Evolutionary conservation across 1,284 basidiomycete species (phyloP).

Genomic region (Cryptococcus sp.): DNA sequence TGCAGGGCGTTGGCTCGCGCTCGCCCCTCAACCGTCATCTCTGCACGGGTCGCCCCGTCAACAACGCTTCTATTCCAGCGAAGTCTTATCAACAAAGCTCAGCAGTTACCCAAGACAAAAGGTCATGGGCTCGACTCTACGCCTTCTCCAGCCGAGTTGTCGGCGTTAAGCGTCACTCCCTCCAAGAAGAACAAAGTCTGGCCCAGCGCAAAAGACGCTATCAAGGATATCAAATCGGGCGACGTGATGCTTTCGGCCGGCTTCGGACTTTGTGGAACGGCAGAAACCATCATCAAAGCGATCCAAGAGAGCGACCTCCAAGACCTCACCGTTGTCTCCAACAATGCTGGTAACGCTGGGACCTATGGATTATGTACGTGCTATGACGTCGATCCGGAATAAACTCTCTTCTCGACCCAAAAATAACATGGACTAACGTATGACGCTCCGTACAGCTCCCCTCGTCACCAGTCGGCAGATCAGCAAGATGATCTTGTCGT

Average conservation of each 20-base stretch:
- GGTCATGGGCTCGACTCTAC: constrained; percentile 24
- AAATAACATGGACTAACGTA: background rate
- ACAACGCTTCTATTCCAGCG: too few relatives aligned
- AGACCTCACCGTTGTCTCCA: constrained; percentile 80
- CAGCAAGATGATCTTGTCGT: constrained; percentile 80
- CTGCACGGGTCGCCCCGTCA: too few relatives aligned
- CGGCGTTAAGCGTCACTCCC: constrained; percentile 27
- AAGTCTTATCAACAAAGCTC: too few relatives aligned
- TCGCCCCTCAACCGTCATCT: too few relatives aligned
- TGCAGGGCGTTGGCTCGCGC: too few relatives aligned
- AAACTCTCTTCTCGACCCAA: background rate
- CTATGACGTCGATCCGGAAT: too few relatives aligned
- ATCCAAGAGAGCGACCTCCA: constrained; percentile 70
- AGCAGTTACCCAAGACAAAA: too few relatives aligned
- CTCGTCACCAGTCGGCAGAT: constrained; percentile 72
- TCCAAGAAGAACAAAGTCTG: constrained; percentile 64
- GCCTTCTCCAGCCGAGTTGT: constrained; percentile 24
- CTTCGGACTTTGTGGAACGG: constrained; percentile 56
- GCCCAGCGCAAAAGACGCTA: constrained; percentile 73
- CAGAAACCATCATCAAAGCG: constrained; percentile 82
- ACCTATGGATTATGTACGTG: constrained; percentile 73
- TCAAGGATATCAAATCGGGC: constrained; percentile 77
- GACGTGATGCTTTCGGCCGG: constrained; percentile 78
- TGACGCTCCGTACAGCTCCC: constrained; percentile 59
- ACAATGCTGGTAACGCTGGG: constrained; percentile 77